Base-by-base conservation (phyloP, 1,284 basidiomycete genomes). In the Inonotus obliquus region DNA sequence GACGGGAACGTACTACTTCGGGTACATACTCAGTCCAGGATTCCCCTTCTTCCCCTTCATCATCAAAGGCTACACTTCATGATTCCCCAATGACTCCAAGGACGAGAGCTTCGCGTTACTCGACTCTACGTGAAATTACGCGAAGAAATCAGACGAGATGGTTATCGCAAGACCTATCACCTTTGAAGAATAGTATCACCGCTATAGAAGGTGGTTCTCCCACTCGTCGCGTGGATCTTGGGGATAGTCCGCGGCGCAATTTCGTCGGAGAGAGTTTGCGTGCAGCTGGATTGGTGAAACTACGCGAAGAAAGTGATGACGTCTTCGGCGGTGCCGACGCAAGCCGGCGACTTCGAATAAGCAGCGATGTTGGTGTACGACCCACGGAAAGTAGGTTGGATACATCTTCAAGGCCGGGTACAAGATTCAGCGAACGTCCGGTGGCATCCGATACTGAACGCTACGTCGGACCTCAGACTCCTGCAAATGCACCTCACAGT, bases 261-360 rank as follows among this genome's bases (percentile, higher is more conserved):
- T 72, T 91, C 10, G 72, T 88, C 7, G 81, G 86, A 1, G 87
- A 90, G 71, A 83, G 85, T n/a, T 70, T 91, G 58, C 79, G 84
- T 59, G 87, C 88, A 2, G 88, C 89, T 1, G 90, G 89, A 5
- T 75, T 91, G 61, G 69, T 69, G n/a, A 74, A 73, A 66, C 80
- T 75, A 61, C 68, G 73, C 41, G 71, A 70, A 48, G 73, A 75
- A 56, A 65, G 66, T 6, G 76, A 76, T 25, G 80, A 81, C 59
- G 69, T 78, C 10, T 82, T 82, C 57, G 67, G 61, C 27, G 44
- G 60, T 54, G 69, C 65, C 19, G 52, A 55, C 7, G 49, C 29
- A 13, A 47, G 45, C 27, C 44, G 59, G 25, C 53, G 63, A 37
- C 38, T 58, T 19, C 57, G 63, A 14, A 29, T 61, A 17, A 58